A percentile compares a stretch with the other conserved stretches of the same genome.
Evolutionary conservation across 257 asterid species (phyloP).

Genomic region (Ajuga chamaepitys): DNA sequence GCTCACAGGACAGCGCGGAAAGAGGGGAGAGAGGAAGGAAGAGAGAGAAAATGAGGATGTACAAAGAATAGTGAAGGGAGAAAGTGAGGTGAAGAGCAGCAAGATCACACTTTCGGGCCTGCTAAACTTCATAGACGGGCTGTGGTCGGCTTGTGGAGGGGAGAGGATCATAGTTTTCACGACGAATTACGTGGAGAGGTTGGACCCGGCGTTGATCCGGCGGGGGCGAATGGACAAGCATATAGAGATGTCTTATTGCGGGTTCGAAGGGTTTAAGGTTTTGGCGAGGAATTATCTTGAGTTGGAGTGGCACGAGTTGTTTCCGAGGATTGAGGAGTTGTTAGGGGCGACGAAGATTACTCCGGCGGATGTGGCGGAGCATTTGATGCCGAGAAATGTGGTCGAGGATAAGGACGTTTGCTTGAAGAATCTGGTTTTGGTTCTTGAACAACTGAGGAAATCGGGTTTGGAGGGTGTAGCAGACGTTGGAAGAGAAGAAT

Average conservation of each 20-base stretch:
- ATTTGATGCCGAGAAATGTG: conserved; percentile 29
- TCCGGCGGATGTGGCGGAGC: conserved; percentile 45
- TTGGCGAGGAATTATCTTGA: conserved; percentile 26
- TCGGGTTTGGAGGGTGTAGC: not conserved
- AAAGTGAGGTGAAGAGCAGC: conserved; percentile 9
- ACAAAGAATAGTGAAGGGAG: not conserved
- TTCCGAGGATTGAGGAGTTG: conserved; percentile 19
- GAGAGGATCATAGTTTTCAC: conserved; percentile 36
- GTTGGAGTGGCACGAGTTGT: conserved; percentile 24
- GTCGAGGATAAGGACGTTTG: too few species aligned
- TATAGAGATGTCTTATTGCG: conserved; percentile 33
- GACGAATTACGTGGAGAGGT: conserved; percentile 29
- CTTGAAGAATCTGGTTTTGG: conserved; percentile 19
- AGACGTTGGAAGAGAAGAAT: not conserved
- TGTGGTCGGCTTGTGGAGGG: conserved; percentile 42
- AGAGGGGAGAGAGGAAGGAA: conserved; percentile 6
- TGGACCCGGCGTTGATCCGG: conserved; percentile 36
- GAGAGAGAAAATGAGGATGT: not conserved
- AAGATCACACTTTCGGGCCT: conserved; percentile 37
- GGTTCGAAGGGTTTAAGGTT: conserved; percentile 34
- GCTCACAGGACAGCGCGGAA: conserved; percentile 20
- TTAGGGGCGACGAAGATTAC: conserved; percentile 23
- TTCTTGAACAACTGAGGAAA: conserved; percentile 15
- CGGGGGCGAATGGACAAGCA: conserved; percentile 44
- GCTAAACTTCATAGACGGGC: conserved; percentile 35